phyloP scores from a whole-genome alignment of 306 rosid species.

The Gastrolobium bilobum region DNA sequence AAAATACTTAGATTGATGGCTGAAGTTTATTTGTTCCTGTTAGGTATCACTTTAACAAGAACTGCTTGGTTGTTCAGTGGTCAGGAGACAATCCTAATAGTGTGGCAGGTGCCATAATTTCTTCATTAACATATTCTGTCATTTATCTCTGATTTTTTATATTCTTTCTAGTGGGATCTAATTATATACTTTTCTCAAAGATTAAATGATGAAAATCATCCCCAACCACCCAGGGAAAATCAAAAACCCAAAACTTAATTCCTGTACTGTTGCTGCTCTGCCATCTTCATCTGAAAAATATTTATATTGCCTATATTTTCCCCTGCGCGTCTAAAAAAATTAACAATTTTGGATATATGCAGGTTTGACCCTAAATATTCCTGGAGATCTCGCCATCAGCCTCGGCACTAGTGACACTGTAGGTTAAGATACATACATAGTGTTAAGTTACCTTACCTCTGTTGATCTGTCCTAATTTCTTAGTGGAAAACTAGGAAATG shows the following conservation, averaged over 20 bases:
- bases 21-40: slow-evolving; percentile 39
- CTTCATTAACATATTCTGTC: slow-evolving; percentile 30
- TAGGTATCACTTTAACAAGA: slow-evolving; percentile 77
- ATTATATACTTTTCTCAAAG: slow-evolving; percentile 7
- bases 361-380: slow-evolving; percentile 93
- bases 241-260: not conserved
- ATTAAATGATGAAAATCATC: slow-evolving; percentile 2
- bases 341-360: slow-evolving; percentile 51
- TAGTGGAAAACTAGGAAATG: slow-evolving; percentile 18
- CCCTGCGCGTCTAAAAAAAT: slow-evolving; percentile 16
- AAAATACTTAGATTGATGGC: slow-evolving; percentile 30
- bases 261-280: slow-evolving; percentile 13
- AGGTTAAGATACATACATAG: slow-evolving; percentile 50
- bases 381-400: slow-evolving; percentile 96
- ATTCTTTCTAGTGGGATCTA: slow-evolving; percentile 9
- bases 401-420: slow-evolving; percentile 99
- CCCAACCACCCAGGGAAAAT: not conserved
- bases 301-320: not conserved
- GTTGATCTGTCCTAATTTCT: slow-evolving; percentile 19
- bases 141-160: not conserved
- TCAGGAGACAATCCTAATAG: slow-evolving; percentile 99
- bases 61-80: slow-evolving; percentile 89
- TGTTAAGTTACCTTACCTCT: slow-evolving; percentile 11
- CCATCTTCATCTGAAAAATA: not conserved
- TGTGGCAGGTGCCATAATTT: slow-evolving; percentile 77